Conservation (phyloP, 2,329 filamentous ascomycete genomes). For the Tolypocladium pustulatum region DNA sequence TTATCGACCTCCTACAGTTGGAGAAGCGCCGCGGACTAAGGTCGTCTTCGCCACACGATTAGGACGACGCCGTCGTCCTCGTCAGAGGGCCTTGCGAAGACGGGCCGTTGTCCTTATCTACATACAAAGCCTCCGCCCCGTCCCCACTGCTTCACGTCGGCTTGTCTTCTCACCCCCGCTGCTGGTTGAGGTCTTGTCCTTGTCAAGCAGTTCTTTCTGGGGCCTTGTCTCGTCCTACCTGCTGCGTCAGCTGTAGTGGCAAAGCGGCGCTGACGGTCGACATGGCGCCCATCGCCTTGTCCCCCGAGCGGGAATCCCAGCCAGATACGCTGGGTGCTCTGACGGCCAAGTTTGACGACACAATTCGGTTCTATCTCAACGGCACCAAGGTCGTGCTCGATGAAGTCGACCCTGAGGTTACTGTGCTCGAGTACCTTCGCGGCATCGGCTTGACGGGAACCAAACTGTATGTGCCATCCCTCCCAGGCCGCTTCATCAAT, state of each 20-base stretch:
- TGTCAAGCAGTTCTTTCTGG: neutral
- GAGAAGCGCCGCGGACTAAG: neutral
- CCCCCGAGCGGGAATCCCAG: constrained; percentile 31
- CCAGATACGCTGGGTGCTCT: constrained; percentile 32
- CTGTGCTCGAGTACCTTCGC: constrained; percentile 83
- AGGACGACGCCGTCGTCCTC: constrained; percentile 3
- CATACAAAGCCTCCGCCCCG: constrained; percentile 1
- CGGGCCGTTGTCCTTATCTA: neutral
- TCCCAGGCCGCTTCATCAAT: neutral
- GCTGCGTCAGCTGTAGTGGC: neutral
- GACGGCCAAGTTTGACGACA: constrained; percentile 74
- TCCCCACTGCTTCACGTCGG: neutral
- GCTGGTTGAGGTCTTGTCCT: neutral
- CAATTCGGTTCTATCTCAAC: constrained; percentile 86
- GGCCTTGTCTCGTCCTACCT: neutral
- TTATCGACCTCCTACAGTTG: neutral
- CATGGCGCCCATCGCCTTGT: constrained; percentile 49
- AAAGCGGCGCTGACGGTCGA: neutral
- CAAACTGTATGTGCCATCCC: constrained; percentile 51
- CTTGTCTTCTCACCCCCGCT: neutral
- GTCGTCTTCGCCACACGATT: constrained; percentile 1
- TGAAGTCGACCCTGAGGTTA: constrained; percentile 81
- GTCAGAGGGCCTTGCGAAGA: neutral
- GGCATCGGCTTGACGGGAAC: constrained; percentile 91
- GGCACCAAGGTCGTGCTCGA: constrained; percentile 83